These are phyloP conservation scores for Orobanche coerulescens DNA, from an alignment of 257 asterid species.

Conservation along the genomic window DNA sequence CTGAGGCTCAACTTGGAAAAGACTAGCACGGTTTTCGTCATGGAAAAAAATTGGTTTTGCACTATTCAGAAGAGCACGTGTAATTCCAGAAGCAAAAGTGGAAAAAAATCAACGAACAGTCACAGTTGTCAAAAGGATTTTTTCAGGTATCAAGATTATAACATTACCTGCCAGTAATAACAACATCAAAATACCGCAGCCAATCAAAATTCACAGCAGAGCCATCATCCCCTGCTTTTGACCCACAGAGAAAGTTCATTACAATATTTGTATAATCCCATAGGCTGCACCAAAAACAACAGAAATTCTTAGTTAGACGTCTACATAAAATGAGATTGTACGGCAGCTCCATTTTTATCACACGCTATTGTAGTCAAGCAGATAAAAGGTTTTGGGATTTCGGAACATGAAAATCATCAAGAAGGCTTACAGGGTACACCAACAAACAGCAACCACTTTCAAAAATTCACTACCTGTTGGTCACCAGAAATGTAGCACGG, in stretches of 20 bases:
- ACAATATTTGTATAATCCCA: conserved; percentile 96
- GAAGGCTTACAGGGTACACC: conserved; percentile 7
- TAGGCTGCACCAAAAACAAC: conserved; percentile 57
- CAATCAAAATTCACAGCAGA: conserved; percentile 59
- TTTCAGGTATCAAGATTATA: conserved; percentile 23
- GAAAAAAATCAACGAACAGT: not conserved
- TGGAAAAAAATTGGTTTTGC: conserved; percentile 94
- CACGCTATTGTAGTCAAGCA: not conserved
- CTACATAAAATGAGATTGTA: conserved; percentile 5
- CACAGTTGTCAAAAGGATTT: not conserved
- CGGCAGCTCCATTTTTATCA: conserved; percentile 5
- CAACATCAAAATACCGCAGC: conserved; percentile 80
- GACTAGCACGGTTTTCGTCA: conserved; percentile 78
- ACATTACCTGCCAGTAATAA: conserved; percentile 88
- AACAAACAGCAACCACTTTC: not conserved
- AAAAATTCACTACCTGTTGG: conserved; percentile 64
- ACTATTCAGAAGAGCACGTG: conserved; percentile 39
- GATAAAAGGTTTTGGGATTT: conserved; percentile 8
- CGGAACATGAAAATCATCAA: conserved; percentile 5
- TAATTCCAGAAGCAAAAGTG: conserved; percentile 17
- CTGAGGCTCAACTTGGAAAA: conserved; percentile 80
- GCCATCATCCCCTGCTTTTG: conserved; percentile 36
- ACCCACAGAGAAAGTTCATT: conserved; percentile 91
- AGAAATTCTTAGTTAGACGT: conserved; percentile 8
- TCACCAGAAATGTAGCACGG: conserved; percentile 88